Percentiles rank a stretch among this genome's conserved stretches.
Evolutionary conservation across 2,329 filamentous ascomycete genomes (phyloP).

Genomic region (Pseudogymnoascus sp.): DNA sequence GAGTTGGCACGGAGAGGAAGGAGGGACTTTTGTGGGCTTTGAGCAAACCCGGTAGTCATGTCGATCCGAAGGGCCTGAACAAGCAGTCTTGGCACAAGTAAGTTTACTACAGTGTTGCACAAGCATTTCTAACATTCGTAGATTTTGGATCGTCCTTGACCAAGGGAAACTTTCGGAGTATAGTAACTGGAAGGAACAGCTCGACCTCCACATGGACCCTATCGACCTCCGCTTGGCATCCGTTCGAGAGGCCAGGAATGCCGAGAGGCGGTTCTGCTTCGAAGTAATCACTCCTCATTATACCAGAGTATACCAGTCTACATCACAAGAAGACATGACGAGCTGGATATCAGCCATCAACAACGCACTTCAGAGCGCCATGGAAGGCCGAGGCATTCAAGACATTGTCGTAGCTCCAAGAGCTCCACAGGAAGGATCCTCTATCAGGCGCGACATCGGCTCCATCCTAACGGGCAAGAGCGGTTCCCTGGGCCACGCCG

Average conservation of each 20-base stretch:
- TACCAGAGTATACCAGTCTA: constrained; percentile 94
- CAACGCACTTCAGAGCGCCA: constrained; percentile 90
- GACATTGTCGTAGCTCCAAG: constrained; percentile 39
- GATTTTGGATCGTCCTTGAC: constrained; percentile 97
- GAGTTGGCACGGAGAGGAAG: constrained; percentile 66
- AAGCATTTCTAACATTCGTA: constrained; percentile 35
- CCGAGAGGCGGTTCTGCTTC: constrained; percentile 92
- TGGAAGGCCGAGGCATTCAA: constrained; percentile 67
- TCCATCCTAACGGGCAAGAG: constrained; percentile 91
- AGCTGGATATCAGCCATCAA: constrained; percentile 96
- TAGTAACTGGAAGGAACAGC: constrained; percentile 96
- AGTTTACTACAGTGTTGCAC: constrained; percentile 31
- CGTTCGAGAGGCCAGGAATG: constrained; percentile 88
- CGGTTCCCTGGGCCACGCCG: constrained; percentile 50
- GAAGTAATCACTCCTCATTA: constrained; percentile 96
- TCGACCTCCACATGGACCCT: constrained; percentile 95
- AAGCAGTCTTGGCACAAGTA: constrained; percentile 99
- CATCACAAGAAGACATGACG: constrained; percentile 95
- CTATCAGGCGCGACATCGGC: constrained; percentile 76
- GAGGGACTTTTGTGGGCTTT: constrained; percentile 93
- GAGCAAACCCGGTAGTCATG: constrained; percentile 86
- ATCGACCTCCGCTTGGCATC: constrained; percentile 97
- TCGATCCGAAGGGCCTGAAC: constrained; percentile 89
- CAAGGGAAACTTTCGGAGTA: constrained; percentile 96
- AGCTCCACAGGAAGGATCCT: constrained; percentile 39